Conservation (phyloP, 768 basidiomycete species). For the Phylloporus sp. region DNA sequence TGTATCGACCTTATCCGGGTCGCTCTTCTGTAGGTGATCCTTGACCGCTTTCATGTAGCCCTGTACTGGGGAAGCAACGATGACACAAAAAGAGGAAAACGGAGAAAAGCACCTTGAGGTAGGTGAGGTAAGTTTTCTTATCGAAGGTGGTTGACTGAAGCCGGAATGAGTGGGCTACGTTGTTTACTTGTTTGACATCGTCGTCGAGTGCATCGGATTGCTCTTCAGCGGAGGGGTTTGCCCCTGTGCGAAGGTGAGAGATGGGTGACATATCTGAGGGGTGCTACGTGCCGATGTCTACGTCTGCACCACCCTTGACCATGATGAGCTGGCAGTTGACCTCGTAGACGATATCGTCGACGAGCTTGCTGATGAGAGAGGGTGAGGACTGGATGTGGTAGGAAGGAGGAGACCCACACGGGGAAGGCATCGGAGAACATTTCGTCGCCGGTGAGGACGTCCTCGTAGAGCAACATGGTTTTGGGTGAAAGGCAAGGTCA, state of each 20-base stretch:
- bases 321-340: conserved; percentile 73
- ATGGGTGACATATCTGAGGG: neutral
- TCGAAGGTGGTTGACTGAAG: conserved; percentile 78
- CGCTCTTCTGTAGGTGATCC: conserved; percentile 45
- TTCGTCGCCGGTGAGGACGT: conserved; percentile 77
- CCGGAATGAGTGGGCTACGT: conserved; percentile 88
- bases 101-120: conserved; percentile 62
- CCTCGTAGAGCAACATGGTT: conserved; percentile 70
- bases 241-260: conserved; percentile 48
- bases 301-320: conserved; percentile 68
- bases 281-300: conserved; percentile 74
- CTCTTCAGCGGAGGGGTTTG: conserved; percentile 91
- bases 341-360: conserved; percentile 81
- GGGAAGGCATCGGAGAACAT: conserved; percentile 94
- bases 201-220: conserved; percentile 76
- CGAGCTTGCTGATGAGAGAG: conserved; percentile 52
- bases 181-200: conserved; percentile 74
- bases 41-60: conserved; percentile 95
- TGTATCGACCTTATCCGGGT: conserved; percentile 56
- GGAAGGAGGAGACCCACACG: conserved; percentile 45
- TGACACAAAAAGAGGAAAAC: neutral
- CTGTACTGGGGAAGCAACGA: conserved; percentile 33
- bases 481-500: conserved; percentile 1
- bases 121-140: conserved; percentile 79
- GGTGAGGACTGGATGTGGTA: conserved; percentile 5